These are phyloP conservation scores for Kodamaea leandrae DNA, from an alignment of 805 yeast genomes.

Conservation along the genomic window DNA sequence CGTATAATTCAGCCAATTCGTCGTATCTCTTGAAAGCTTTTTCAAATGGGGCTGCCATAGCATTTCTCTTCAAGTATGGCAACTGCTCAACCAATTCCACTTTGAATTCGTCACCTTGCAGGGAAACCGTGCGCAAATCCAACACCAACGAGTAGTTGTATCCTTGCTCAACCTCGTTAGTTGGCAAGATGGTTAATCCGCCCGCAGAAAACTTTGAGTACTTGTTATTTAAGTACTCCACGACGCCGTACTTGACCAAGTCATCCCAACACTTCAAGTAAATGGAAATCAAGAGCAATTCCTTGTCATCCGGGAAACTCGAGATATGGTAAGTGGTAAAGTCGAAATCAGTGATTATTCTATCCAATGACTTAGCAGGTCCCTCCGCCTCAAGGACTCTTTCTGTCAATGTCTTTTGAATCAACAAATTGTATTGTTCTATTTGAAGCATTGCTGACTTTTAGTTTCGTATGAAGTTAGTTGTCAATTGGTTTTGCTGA, in stretches of 20 bases:
- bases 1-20: conserved; percentile 51
- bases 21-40: conserved; percentile 80
- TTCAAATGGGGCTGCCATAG: conserved; percentile 91
- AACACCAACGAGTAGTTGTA: conserved; percentile 77
- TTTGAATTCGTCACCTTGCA: conserved; percentile 46
- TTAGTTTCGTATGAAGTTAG: neutral
- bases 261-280: conserved; percentile 78
- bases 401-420: conserved; percentile 77
- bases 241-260: conserved; percentile 63
- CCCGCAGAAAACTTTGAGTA: conserved; percentile 38
- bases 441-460: conserved; percentile 68
- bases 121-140: conserved; percentile 46
- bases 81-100: conserved; percentile 57
- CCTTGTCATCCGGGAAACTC: conserved; percentile 70
- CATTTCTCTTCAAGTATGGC: conserved; percentile 76
- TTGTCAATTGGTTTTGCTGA: neutral
- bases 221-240: conserved; percentile 48
- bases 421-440: conserved; percentile 77
- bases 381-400: conserved; percentile 47
- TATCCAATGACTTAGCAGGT: conserved; percentile 56
- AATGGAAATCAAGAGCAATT: conserved; percentile 62
- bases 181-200: conserved; percentile 28
- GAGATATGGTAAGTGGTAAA: conserved; percentile 92
- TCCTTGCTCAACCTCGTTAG: conserved; percentile 60
- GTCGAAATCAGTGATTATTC: conserved; percentile 92